These are phyloP conservation scores for Nakaseomyces delphensis DNA, from an alignment of 1,139 yeast genomes.

Conservation along the genomic window DNA sequence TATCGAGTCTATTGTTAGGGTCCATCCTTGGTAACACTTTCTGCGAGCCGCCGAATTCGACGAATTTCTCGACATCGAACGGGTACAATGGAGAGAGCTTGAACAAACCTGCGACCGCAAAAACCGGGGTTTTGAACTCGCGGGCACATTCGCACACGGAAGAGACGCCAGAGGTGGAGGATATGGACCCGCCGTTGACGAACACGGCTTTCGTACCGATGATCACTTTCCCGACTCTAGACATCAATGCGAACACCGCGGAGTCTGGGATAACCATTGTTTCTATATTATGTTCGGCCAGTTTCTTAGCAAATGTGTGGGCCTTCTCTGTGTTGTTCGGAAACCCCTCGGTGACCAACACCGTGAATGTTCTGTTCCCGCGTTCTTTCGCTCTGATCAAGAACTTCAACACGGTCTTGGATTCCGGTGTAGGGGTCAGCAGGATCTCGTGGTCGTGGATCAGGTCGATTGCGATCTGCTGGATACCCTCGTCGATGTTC, in stretches of 20 bases:
- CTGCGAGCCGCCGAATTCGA: constrained; percentile 85
- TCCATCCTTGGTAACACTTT: constrained; percentile 30
- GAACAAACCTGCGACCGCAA: constrained; percentile 89
- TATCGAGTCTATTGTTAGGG: constrained; percentile 50
- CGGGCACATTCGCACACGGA: constrained; percentile 94
- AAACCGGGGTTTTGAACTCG: constrained; percentile 89
- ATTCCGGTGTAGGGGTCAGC: constrained; percentile 88
- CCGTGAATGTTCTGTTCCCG: constrained; percentile 78
- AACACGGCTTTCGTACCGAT: constrained; percentile 87
- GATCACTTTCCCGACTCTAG: constrained; percentile 91
- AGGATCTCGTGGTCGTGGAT: constrained; percentile 91
- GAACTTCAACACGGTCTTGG: constrained; percentile 81
- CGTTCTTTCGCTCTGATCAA: constrained; percentile 70
- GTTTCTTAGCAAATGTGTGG: constrained; percentile 67
- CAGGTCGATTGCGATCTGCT: constrained; percentile 81
- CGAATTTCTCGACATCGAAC: constrained; percentile 75
- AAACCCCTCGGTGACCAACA: constrained; percentile 82
- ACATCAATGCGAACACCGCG: constrained; percentile 91
- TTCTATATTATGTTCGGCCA: constrained; percentile 81
- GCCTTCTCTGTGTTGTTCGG: constrained; percentile 77
- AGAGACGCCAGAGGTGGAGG: constrained; percentile 77
- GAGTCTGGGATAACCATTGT: constrained; percentile 90
- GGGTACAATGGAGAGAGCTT: constrained; percentile 92
- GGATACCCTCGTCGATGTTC: constrained; percentile 83
- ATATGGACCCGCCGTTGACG: constrained; percentile 92